Evolutionary conservation across 306 rosid species (phyloP), one percentile per base, ranked within the genome.

Genomic region (Potentilla sterilis): DNA sequence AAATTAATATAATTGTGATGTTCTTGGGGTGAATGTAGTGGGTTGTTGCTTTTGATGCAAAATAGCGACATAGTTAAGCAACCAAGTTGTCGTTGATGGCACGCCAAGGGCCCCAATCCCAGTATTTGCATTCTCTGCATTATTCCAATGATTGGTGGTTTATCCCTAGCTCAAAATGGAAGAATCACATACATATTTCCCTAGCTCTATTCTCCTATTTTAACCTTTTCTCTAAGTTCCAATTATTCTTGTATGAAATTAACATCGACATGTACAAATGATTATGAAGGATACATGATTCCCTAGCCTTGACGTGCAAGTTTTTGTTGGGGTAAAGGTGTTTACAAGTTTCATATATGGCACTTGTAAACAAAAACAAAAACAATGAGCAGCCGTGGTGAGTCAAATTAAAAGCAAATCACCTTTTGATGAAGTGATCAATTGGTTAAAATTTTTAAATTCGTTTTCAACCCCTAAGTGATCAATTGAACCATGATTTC

Each of bases 241-340:
- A 52, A 28, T 71, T 74, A 55, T n/a, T 77, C 65, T 28, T 77
- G 77, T 81, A 81, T 37, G 46, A 51, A 77, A 21, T 63, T 63
- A 64, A 69, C 34, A 41, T 61, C 28, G 28, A 28, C 28, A 28
- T 16, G 64, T 77, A 75, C 73, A 78, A 87, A 83, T 85, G 73
- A 83, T 57, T 57, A 57, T 82, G 72, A 72, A 76, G 15, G 13
- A 13, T 46, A 83, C 77, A 80, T 82, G 73, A 85, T 87, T 85
- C 86, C 12, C 13, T 54, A 54, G 59, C 86, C 88, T 81, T 87
- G 83, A 90, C 90, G 87, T 89, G 94, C 82, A 87, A 78, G 77
- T 69, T 65, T 80, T 46, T 47, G 28, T 28, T 28, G 28, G 28
- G 28, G 28, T 28, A 28, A 28, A 28, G 28, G 28, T 28, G 28